phyloP scores from a whole-genome alignment of 2,329 filamentous ascomycete genomes.

The Stromatinia cepivora region DNA sequence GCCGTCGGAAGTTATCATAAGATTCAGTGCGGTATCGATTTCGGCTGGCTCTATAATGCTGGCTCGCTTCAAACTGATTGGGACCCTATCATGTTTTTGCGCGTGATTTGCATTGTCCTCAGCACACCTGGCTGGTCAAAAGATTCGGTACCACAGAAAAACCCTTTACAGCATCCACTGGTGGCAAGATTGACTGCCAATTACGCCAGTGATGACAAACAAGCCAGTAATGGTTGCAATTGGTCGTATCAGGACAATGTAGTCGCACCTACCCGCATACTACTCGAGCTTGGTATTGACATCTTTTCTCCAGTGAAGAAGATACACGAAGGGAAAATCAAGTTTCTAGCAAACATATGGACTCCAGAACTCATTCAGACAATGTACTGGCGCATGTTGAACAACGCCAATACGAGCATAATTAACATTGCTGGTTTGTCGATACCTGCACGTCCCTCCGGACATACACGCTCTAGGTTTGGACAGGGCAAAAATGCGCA shows the following conservation, averaged over 20 bases:
- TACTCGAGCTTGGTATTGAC: slow-evolving; percentile 34
- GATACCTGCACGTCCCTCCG: not conserved
- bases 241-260: slow-evolving; percentile 37
- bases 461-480: not conserved
- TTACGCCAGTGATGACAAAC: slow-evolving; percentile 26
- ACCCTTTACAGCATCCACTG: slow-evolving; percentile 35
- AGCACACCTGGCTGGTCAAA: slow-evolving; percentile 23
- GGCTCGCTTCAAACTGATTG: slow-evolving; percentile 22
- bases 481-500: not conserved
- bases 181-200: slow-evolving; percentile 35
- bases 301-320: slow-evolving; percentile 28
- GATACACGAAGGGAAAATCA: not conserved
- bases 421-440: slow-evolving; percentile 8
- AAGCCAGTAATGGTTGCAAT: slow-evolving; percentile 16
- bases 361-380: slow-evolving; percentile 37
- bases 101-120: slow-evolving; percentile 33
- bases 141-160: not conserved
- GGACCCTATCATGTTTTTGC: slow-evolving; percentile 31
- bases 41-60: slow-evolving; percentile 32
- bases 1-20: slow-evolving; percentile 34
- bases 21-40: slow-evolving; percentile 33
- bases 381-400: slow-evolving; percentile 35
- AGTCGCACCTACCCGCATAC: slow-evolving; percentile 30
- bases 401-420: slow-evolving; percentile 34
- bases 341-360: slow-evolving; percentile 21